Evolutionary conservation across 441 rosid species (phyloP), one percentile per base, ranked within the genome.

Genomic region (Croton laevigatus): DNA sequence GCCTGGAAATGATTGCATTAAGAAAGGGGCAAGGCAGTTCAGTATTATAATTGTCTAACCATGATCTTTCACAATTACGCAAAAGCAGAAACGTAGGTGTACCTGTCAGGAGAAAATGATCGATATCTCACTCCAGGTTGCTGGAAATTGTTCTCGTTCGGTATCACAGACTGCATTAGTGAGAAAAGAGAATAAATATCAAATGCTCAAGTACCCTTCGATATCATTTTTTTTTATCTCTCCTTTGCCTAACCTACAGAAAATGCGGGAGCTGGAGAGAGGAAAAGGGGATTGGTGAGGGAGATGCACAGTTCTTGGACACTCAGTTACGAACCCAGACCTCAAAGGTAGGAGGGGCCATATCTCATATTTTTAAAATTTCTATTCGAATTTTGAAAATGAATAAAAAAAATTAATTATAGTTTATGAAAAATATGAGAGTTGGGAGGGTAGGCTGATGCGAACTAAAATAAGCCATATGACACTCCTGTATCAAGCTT

Each of bases 51-150:
- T 4, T n/a, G n/a, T n/a, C n/a, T 0, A 38, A 27, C 22, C 63
- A 19, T 62, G 4, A 34, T 63, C 37, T 19, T 14, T 14, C 66
- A 40, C 36, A 65, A 23, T n/a, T 55, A 65, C 16, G 19, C 11
- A 59, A 38, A 38, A 34, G 27, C 62, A 49, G 34, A 45, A 37
- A 4, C 37, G 23, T 1, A 37, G 19, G 66, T 51, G 62, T 86
- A 94, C 98, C 97, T 94, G 79, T 89, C 94, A 8, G 92, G 79
- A 68, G 78, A 73, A 88, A 88, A 95, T 14, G 98, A 88, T 32
- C 89, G 78, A 79, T 86, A 95, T 81, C 96, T 83, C 81, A 92
- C 96, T 62, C 99, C 98, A 52, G 99, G 96, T 80, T 95, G 96
- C 76, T 92, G 81, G 85, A 95, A 92, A 87, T 95, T 92, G 88